These are phyloP conservation scores for Tolypocladium tropicale DNA, from an alignment of 2,329 filamentous ascomycete species.

Conservation along the genomic window DNA sequence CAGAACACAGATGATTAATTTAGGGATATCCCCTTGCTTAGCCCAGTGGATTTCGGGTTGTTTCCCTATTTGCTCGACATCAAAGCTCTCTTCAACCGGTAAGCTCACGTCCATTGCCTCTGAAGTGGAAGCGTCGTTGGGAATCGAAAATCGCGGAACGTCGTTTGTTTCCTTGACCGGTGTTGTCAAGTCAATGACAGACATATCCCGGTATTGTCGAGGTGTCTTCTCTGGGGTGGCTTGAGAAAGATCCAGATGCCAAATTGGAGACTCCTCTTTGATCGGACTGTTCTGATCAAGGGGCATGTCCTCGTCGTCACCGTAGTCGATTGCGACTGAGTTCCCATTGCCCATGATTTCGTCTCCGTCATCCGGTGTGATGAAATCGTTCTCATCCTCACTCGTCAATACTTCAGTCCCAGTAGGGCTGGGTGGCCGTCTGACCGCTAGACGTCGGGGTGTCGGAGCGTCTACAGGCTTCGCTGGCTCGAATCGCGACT, in stretches of 20 bases:
- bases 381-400: constrained; percentile 38
- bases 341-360: constrained; percentile 6
- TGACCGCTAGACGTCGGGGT: constrained; percentile 3
- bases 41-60: constrained; percentile 12
- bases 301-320: background rate
- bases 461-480: constrained; percentile 17
- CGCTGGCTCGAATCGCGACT: constrained; percentile 27
- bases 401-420: constrained; percentile 43
- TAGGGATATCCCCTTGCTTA: constrained; percentile 16
- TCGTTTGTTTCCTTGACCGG: constrained; percentile 6
- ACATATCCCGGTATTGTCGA: background rate
- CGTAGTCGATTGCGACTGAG: background rate
- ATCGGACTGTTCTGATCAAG: constrained; percentile 1
- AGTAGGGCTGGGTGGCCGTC: constrained; percentile 1
- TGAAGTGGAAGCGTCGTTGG: background rate
- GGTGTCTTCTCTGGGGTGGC: constrained; percentile 6
- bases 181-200: constrained; percentile 16
- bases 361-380: constrained; percentile 25
- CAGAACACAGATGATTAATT: constrained; percentile 17
- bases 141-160: background rate
- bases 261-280: constrained; percentile 12
- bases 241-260: constrained; percentile 21
- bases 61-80: constrained; percentile 10
- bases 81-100: constrained; percentile 2
- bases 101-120: background rate